Conservation (phyloP, 129 eudicot species). For the Lactuca sativa region DNA sequence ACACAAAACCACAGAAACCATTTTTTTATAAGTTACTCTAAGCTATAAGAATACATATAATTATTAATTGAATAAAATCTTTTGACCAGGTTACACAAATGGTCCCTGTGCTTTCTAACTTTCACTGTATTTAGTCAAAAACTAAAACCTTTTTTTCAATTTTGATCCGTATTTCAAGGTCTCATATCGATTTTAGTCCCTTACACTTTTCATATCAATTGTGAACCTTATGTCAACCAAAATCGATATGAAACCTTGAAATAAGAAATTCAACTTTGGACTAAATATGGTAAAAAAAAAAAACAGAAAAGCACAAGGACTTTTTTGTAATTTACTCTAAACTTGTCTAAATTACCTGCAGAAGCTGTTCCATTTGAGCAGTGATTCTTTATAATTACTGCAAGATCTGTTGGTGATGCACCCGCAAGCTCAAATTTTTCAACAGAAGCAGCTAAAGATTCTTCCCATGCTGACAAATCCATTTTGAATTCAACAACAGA, state of each 20-base stretch:
- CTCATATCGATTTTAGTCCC: neutral
- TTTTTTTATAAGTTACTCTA: too few relatives aligned
- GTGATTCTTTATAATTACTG: conserved; percentile 90
- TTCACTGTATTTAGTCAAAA: too few relatives aligned
- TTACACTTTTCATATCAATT: neutral
- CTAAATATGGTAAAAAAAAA: too few relatives aligned
- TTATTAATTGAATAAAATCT: neutral
- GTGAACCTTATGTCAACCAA: neutral
- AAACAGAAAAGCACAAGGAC: neutral
- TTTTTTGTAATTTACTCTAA: neutral
- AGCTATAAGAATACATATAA: too few relatives aligned
- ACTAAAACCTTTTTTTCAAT: neutral
- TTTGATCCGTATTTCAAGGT: neutral
- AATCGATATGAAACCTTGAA: neutral
- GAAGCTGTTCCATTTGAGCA: conserved; percentile 76
- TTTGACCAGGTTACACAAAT: neutral
- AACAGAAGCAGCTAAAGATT: conserved; percentile 89
- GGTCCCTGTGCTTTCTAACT: neutral
- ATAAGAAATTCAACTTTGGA: neutral
- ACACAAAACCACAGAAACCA: too few relatives aligned
- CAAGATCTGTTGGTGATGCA: conserved; percentile 76
- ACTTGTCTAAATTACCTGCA: conserved; percentile 50
- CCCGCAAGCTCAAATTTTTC: conserved; percentile 94
- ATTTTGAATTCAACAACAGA: conserved; percentile 90
- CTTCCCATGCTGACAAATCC: conserved; percentile 85